Percentiles rank a stretch among this genome's conserved stretches.
These are phyloP conservation scores for Alternaria ventricosa DNA, from an alignment of 2,329 filamentous ascomycete species.

Conservation along the genomic window DNA sequence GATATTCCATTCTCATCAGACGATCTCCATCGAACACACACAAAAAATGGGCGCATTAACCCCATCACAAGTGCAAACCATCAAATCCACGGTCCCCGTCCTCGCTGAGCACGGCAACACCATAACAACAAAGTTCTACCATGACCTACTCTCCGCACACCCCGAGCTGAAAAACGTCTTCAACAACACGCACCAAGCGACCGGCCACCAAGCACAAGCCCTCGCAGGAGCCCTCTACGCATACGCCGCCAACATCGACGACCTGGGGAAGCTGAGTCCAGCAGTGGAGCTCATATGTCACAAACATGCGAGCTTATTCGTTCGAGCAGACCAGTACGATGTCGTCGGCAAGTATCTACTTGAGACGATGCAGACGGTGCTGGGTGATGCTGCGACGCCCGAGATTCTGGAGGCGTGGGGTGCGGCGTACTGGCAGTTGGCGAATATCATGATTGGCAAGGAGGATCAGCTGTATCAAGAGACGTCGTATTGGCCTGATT, in stretches of 20 bases:
- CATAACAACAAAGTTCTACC: constrained; percentile 76
- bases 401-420: constrained; percentile 72
- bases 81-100: constrained; percentile 74
- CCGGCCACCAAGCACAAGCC: constrained; percentile 71
- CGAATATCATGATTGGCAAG: constrained; percentile 72
- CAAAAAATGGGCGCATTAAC: constrained; percentile 57
- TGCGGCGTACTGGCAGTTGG: constrained; percentile 75
- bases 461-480: constrained; percentile 69
- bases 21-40: neutral
- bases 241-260: constrained; percentile 75
- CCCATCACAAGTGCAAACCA: constrained; percentile 66
- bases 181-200: constrained; percentile 73
- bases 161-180: constrained; percentile 74
- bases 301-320: constrained; percentile 75
- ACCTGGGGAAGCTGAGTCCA: constrained; percentile 65
- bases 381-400: constrained; percentile 70
- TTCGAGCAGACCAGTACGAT: constrained; percentile 72
- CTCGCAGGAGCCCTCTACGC: constrained; percentile 72
- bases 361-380: constrained; percentile 69
- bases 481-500: constrained; percentile 68
- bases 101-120: constrained; percentile 70
- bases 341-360: constrained; percentile 74
- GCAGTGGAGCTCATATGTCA: constrained; percentile 73
- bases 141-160: constrained; percentile 68
- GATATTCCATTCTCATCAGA: neutral